Conservation (phyloP, 2,329 filamentous ascomycete species). For the Talaromyces sp. region DNA sequence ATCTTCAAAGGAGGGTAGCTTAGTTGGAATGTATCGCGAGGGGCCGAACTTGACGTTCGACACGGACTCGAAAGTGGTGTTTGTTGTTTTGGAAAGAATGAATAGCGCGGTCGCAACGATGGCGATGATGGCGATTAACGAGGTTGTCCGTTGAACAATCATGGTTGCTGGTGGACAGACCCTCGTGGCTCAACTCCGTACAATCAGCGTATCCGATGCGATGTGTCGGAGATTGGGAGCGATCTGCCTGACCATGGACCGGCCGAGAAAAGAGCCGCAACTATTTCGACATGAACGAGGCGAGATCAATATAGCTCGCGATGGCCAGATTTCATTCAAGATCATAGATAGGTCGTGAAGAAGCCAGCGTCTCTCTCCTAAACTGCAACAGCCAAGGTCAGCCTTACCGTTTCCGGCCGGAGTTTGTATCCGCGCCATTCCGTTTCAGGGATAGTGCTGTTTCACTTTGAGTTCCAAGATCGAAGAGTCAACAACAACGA, state of each 20-base stretch:
- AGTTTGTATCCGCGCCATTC: too few species aligned
- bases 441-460: neutral
- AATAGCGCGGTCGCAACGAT: conserved; percentile 45
- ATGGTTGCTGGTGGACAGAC: conserved; percentile 26
- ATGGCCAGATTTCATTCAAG: neutral
- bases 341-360: neutral
- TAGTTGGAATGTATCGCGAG: conserved; percentile 37
- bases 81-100: conserved; percentile 45
- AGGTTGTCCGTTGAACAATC: conserved; percentile 43
- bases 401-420: neutral
- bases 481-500: neutral
- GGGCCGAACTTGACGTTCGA: conserved; percentile 26
- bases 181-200: neutral
- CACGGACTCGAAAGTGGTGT: conserved; percentile 26
- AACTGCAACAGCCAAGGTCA: neutral
- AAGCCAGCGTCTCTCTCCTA: neutral
- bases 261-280: neutral
- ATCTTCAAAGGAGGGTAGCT: conserved; percentile 54
- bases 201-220: conserved; percentile 1
- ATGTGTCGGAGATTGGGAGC: neutral
- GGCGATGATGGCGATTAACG: conserved; percentile 44
- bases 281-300: conserved; percentile 5
- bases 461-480: neutral
- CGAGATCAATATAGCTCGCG: neutral
- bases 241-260: conserved; percentile 9